These are phyloP conservation scores for Xylaria sp. DNA, from an alignment of 2,329 filamentous ascomycete species.

Conservation along the genomic window DNA sequence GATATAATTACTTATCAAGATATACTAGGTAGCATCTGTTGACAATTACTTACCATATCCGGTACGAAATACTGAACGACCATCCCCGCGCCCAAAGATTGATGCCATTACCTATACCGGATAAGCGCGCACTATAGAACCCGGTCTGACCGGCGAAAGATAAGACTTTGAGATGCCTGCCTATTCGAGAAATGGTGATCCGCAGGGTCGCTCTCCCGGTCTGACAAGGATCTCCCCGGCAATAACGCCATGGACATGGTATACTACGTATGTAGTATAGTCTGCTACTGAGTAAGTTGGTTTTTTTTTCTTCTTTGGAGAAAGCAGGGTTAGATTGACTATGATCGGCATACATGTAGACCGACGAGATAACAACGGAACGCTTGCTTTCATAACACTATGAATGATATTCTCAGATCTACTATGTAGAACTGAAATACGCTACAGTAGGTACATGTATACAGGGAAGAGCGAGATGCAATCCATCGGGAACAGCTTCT, in stretches of 20 bases:
- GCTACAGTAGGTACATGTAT: not conserved
- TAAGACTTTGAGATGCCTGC: slow-evolving; percentile 44
- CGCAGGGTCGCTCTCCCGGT: slow-evolving; percentile 12
- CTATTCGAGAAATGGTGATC: slow-evolving; percentile 43
- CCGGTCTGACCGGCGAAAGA: slow-evolving; percentile 27
- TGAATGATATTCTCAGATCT: not conserved
- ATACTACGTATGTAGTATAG: not conserved
- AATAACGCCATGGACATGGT: slow-evolving; percentile 14
- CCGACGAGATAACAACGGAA: not conserved
- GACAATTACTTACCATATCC: not conserved
- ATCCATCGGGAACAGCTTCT: not conserved
- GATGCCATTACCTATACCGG: not conserved
- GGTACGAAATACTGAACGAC: not conserved
- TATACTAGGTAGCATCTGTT: no score
- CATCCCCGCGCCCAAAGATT: not conserved
- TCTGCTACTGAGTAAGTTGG: no score
- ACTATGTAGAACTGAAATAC: no score
- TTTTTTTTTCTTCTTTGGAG: not conserved
- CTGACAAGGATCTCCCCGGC: slow-evolving; percentile 21
- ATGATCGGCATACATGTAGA: not conserved
- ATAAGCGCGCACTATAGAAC: not conserved
- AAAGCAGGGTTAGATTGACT: no score
- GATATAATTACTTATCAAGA: not conserved
- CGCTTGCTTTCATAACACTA: not conserved
- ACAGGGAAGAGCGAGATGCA: not conserved